Base-by-base conservation (phyloP, 2,329 filamentous ascomycete species). In the Diplocarpon rosae region DNA sequence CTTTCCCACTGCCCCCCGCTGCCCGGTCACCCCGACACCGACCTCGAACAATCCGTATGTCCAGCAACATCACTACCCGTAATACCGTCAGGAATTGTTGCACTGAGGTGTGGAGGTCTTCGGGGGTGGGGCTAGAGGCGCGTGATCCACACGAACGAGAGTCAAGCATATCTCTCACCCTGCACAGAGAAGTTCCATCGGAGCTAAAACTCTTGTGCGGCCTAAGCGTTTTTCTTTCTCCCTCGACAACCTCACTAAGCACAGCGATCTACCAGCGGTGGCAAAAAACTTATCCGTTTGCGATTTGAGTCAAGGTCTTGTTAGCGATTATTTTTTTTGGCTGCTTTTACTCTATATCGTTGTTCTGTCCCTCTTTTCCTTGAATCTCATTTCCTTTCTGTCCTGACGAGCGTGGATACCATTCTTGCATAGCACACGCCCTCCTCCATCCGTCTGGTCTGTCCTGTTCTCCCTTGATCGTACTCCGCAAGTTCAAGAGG, bases 21-120 rank as follows among this genome's bases (percentile, higher is more conserved):
- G 76, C 55, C 78, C 78, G 0, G 73, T 80, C 35, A 82, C 78
- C 1, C 78, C 78, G 10, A 77, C 76, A 14, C 76, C 76, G 16
- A 67, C 53, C 62, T 67, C 51, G 63, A 67, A 53, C 66, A 66
- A 57, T 56, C 62, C 54, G 52, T 65, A 66, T 42, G 50, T 58
- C n/a, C 63, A 66, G 41, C 63, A 63, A 48, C 62, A 63, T 45
- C 65, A 66, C 33, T 63, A 65, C 30, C 30, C n/a, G 47, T 64
- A 67, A 15, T 39, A 44, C 47, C 69, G 70, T 43, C 61, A 65
- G 30, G 63, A 67, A 55, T 60, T 65, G 46, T 55, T 59, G 54
- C 54, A 58, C 39, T 60, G 51, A 56, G 39, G 27, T 17, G 30
- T 12, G 4, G 20, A 24, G 20, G 20, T 24, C 20, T 7, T 24